Percentiles rank a stretch among this genome's conserved stretches.
phyloP scores from a whole-genome alignment of 2,329 filamentous ascomycete species.

The Curvularia hawaiiensis region DNA sequence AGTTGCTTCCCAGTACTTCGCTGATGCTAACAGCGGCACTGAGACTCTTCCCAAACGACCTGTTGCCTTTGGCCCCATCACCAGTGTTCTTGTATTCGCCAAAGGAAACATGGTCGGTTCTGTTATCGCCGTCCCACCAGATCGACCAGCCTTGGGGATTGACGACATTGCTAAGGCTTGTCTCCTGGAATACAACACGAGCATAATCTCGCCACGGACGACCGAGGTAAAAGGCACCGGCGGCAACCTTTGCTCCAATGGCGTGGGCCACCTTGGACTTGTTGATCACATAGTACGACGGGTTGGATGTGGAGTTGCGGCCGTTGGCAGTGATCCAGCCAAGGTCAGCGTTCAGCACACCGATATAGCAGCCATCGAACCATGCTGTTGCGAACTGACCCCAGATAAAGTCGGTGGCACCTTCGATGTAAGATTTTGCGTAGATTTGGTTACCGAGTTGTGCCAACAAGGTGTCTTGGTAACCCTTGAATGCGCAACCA shows the following conservation, averaged over 20 bases:
- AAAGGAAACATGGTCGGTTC: conserved; percentile 60
- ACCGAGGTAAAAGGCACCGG: conserved; percentile 56
- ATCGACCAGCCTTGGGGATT: conserved; percentile 63
- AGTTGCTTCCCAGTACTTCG: conserved; percentile 51
- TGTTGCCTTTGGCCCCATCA: conserved; percentile 58
- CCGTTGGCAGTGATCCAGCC: conserved; percentile 52
- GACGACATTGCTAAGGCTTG: conserved; percentile 60
- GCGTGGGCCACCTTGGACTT: conserved; percentile 55
- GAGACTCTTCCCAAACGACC: conserved; percentile 57
- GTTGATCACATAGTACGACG: conserved; percentile 62
- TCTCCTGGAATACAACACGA: conserved; percentile 59
- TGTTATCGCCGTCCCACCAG: conserved; percentile 58
- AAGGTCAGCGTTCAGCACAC: conserved; percentile 47
- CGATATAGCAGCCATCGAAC: conserved; percentile 58
- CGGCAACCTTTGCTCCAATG: conserved; percentile 42
- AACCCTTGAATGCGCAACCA: conserved; percentile 59
- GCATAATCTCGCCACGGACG: conserved; percentile 60
- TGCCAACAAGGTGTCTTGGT: conserved; percentile 59
- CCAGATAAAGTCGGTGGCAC: conserved; percentile 66
- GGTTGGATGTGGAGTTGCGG: conserved; percentile 38
- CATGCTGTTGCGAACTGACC: conserved; percentile 58
- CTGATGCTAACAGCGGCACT: conserved; percentile 50
- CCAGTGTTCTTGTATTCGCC: conserved; percentile 66
- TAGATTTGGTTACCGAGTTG: conserved; percentile 60
- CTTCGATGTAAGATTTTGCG: conserved; percentile 61